Evolutionary conservation across 768 basidiomycete species (phyloP), one percentile per base, ranked within the genome.

Genomic region (Podaxis sp.): DNA sequence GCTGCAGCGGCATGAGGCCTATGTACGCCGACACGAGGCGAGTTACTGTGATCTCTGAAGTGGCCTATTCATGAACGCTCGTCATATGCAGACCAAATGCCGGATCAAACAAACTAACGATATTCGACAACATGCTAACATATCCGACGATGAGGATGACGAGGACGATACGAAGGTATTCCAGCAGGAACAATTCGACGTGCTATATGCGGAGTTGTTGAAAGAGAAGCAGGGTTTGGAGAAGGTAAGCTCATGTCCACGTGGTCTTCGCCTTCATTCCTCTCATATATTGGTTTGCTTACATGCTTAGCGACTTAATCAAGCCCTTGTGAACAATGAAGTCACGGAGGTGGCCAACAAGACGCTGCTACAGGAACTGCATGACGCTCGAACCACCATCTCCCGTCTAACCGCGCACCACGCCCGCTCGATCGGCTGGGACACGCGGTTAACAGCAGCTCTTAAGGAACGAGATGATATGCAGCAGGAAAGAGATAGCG

Each of bases 1-100:
- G 52, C 74, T 97, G 53, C 87, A 91, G 69, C 80, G 89, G 63
- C 93, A 96, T 71, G 94, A 96, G 75, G 91, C 90, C 2, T 93
- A 92, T 73, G 86, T 93, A 29, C 85, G 88, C 53, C 82, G 82
- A 68, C 84, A 87, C 60, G 86, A 91, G 83, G 87, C 85, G 66
- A 51, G 80, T 74, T 58, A 27, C 55, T 62, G 43, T 49, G 58
- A 59, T 60, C 55, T 46, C 41, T 61, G 25, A 17, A 40, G 27
- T 11, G 50, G n/a, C 50, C 41, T 29, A 40, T 53, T 29, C 50
- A 25, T 51, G 29, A 58, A 41, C n/a, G 40, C 54, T 33, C 55
- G 33, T 38, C 56, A 59, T 57, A 55, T 53, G 57, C 53, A 70
- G 68, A 61, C 65, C 54, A 64, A 60, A 46, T 59, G 65, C 55